Base-by-base conservation (phyloP, 2,329 filamentous ascomycete genomes). In the Fusarium denticulatum region DNA sequence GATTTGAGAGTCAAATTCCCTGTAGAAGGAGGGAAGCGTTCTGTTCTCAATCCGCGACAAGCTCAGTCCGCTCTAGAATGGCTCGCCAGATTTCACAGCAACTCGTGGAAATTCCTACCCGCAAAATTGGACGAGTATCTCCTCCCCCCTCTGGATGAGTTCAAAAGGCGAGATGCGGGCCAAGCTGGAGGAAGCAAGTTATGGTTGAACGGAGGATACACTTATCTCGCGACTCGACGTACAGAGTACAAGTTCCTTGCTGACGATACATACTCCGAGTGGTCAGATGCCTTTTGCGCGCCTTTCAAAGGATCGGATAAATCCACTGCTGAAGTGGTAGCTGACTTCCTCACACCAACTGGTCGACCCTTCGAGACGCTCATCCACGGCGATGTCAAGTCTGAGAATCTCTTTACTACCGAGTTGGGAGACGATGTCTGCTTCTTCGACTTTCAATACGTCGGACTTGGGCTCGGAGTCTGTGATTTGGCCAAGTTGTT, bases 391-490 rank as follows among this genome's bases (percentile, higher is more conserved):
- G 91, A 93, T 64, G 90, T 92, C 58, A 93, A 93, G 79, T 91
- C 88, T 0, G 90, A 92, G 73, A 93, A 93, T 66, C 84, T 93
- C 12, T 92, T 92, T 75, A 89, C 88, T 1, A 89, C 83, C 0
- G 64, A 76, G 0, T 72, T 78, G 0, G 89, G 88, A 2, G 80
- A 86, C 5, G 67, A 82, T 7, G 89, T 90, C 4, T 90, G 89
- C 1, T 91, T 93, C 71, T 92, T 90, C 75, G 91, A 93, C 77
- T 93, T 93, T 63, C 91, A 93, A 73, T 93, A 93, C 72, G 86
- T 88, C 0, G 91, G 91, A 0, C 79, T 92, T 0, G 91, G 91
- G 0, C 78, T 92, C 0, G 91, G 91, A 0, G 90, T 89, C 0
- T 91, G 90, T 71, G 91, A 93, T 77, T 81, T 93, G 0, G 90